Conservation (phyloP, 768 basidiomycete species). For the Russula earlei region DNA sequence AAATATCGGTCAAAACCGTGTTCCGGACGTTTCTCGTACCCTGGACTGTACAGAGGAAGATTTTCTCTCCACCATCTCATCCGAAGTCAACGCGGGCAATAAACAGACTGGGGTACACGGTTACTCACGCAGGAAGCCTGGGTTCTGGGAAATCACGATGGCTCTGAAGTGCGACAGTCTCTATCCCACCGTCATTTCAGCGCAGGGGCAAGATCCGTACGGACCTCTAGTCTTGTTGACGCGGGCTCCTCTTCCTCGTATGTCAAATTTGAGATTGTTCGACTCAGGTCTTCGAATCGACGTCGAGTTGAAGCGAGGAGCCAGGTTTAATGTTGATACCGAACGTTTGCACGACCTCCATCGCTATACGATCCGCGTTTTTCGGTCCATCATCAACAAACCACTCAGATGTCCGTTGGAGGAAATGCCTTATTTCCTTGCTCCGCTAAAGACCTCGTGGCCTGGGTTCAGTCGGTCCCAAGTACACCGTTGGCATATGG, state of each 20-base stretch:
- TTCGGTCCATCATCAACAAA: constrained; percentile 58
- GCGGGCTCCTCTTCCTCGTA: constrained; percentile 49
- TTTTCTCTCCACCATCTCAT: background rate
- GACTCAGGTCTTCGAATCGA: constrained; percentile 37
- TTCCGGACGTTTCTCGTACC: constrained; percentile 8
- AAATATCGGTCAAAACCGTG: constrained; percentile 18
- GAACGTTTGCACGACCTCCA: constrained; percentile 41
- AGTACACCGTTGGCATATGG: constrained; percentile 23
- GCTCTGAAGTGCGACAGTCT: constrained; percentile 28
- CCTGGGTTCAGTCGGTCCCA: constrained; percentile 20
- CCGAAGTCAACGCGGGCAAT: background rate
- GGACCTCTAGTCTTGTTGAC: constrained; percentile 60
- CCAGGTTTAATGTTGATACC: constrained; percentile 40
- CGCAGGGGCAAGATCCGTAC: constrained; percentile 30
- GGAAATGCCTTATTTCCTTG: constrained; percentile 55
- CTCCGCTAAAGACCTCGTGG: constrained; percentile 44
- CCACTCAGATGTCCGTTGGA: constrained; percentile 46
- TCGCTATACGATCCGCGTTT: constrained; percentile 54
- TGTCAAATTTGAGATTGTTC: constrained; percentile 52
- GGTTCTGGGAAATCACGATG: constrained; percentile 52
- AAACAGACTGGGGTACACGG: constrained; percentile 35
- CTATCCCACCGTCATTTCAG: constrained; percentile 50
- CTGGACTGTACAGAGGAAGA: constrained; percentile 12
- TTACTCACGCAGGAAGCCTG: constrained; percentile 51
- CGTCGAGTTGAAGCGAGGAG: constrained; percentile 38